Evolutionary conservation across 495 filamentous ascomycete genomes (phyloP).

Genomic region (Penicillium bovifimosum): DNA sequence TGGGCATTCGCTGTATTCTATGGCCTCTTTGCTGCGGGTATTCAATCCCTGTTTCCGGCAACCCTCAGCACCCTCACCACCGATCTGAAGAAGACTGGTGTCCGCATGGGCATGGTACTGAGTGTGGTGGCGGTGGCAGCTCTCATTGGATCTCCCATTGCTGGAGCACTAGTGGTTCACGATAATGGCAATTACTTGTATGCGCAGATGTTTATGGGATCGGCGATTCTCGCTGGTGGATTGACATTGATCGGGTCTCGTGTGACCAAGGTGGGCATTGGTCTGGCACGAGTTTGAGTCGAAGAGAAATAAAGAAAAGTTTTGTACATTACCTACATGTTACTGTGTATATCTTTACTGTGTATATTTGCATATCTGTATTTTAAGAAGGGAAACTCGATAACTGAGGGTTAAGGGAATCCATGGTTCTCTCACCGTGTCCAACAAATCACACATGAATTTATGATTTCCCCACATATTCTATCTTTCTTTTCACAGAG

Average conservation of each 20-base stretch:
- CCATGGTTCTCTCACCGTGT: too few species aligned
- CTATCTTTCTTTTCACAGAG: too few species aligned
- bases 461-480: too few species aligned
- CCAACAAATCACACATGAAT: too few species aligned
- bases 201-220: slow-evolving; percentile 52
- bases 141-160: slow-evolving; percentile 70
- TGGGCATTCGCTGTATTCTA: slow-evolving; percentile 59
- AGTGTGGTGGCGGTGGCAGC: slow-evolving; percentile 67
- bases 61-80: slow-evolving; percentile 56
- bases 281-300: slow-evolving; percentile 19
- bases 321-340: slow-evolving; percentile 3
- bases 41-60: slow-evolving; percentile 63
- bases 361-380: neutral
- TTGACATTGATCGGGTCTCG: slow-evolving; percentile 44
- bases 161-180: slow-evolving; percentile 53
- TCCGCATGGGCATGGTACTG: slow-evolving; percentile 76
- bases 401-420: too few species aligned
- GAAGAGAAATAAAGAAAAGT: neutral
- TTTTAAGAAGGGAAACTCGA: too few species aligned
- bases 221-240: slow-evolving; percentile 44
- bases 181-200: slow-evolving; percentile 49
- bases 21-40: slow-evolving; percentile 56
- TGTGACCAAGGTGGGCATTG: slow-evolving; percentile 34
- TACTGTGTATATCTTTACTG: slow-evolving; percentile 3
- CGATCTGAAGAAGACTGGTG: slow-evolving; percentile 62